phyloP scores from a whole-genome alignment of 1,284 basidiomycete species.

The Leccinum glutinopallens region DNA sequence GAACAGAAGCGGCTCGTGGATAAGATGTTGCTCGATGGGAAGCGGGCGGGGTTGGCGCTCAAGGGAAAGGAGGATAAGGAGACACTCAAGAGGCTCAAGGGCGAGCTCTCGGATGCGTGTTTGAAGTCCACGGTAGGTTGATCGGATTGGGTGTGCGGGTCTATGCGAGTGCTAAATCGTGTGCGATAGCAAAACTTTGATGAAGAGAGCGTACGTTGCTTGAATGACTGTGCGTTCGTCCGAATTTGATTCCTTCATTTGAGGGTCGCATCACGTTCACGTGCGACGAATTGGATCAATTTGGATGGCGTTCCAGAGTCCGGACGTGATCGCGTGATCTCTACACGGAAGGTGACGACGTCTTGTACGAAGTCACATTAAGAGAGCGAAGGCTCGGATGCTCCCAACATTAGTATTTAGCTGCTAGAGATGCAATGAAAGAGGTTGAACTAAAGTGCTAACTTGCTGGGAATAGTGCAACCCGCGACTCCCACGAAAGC shows the following conservation, averaged over 20 bases:
- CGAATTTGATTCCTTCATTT: neutral
- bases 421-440: too few species aligned
- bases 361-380: too few species aligned
- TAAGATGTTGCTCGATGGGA: constrained; percentile 77
- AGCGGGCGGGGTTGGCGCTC: constrained; percentile 72
- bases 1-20: constrained; percentile 76
- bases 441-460: too few species aligned
- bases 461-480: too few species aligned
- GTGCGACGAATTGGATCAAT: constrained; percentile 65
- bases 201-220: constrained; percentile 67
- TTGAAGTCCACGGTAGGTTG: constrained; percentile 69
- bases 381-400: too few species aligned
- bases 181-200: constrained; percentile 76
- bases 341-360: too few species aligned
- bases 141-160: neutral
- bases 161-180: neutral
- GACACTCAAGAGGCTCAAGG: constrained; percentile 60
- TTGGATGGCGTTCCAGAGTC: constrained; percentile 78
- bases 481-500: too few species aligned
- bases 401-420: too few species aligned
- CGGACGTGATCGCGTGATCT: constrained; percentile 80
- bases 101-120: constrained; percentile 69
- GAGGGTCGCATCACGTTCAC: constrained; percentile 69
- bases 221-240: neutral
- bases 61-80: constrained; percentile 58